Evolutionary conservation across 371 early-diverging fungal genomes (phyloP).

Genomic region (Mortierella sp.): DNA sequence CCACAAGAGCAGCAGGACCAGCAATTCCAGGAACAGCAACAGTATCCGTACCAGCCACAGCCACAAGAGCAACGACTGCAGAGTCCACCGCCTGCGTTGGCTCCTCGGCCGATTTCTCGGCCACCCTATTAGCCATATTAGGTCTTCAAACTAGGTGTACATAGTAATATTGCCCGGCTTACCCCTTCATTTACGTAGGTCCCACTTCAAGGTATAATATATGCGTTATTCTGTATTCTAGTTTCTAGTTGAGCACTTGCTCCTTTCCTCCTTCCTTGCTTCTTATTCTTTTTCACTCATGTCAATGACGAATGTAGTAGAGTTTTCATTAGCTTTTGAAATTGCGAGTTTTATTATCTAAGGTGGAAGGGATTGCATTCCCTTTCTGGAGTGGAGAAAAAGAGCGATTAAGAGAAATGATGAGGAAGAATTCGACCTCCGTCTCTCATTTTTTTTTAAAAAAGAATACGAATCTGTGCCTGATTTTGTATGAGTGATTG

Average conservation of each 20-base stretch:
- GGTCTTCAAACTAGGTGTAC: no score
- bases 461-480: no score
- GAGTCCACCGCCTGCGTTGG: not conserved
- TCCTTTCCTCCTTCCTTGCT: not conserved
- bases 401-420: not conserved
- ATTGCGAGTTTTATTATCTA: not conserved
- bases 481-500: not conserved
- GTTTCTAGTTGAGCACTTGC: not conserved
- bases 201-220: not conserved
- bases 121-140: not conserved
- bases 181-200: not conserved
- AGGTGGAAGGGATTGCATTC: not conserved
- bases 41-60: not conserved
- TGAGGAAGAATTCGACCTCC: not conserved
- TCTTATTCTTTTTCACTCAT: not conserved
- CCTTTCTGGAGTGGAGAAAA: not conserved
- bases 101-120: not conserved
- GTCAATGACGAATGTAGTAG: slow-evolving; percentile 5
- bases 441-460: not conserved
- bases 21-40: not conserved
- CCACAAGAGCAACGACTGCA: not conserved
- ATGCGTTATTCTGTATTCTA: not conserved
- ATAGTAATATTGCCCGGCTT: not conserved
- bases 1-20: not conserved
- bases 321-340: not conserved